phyloP scores from a whole-genome alignment of 73 alveolate species.

The Paramecium primaurelia region DNA sequence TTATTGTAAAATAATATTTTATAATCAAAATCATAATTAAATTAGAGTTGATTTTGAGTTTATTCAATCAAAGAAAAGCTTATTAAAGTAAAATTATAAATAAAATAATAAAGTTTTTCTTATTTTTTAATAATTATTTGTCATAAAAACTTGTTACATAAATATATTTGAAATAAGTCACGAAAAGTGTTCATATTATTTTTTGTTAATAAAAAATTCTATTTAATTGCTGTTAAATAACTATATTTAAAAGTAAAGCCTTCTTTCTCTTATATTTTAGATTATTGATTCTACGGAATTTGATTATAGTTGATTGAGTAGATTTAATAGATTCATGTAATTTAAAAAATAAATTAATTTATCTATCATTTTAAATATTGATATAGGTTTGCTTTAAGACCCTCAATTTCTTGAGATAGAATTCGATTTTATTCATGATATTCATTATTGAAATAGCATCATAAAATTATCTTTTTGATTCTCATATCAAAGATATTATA shows the following conservation, averaged over 20 bases:
- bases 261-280: neutral
- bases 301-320: too few relatives aligned
- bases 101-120: neutral
- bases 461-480: neutral
- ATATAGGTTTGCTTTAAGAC: neutral
- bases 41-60: neutral
- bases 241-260: neutral
- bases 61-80: neutral
- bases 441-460: neutral
- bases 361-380: too few relatives aligned
- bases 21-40: neutral
- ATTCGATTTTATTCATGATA: neutral
- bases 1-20: neutral
- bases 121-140: neutral
- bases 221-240: too few relatives aligned
- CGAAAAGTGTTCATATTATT: neutral
- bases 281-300: neutral
- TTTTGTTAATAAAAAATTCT: neutral
- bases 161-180: neutral
- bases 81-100: neutral
- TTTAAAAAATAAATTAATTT: too few relatives aligned
- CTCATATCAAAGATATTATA: neutral
- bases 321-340: too few relatives aligned
- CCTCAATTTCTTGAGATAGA: neutral
- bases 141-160: neutral